Base-by-base conservation (phyloP, 306 rosid genomes). In the Quercus wislizeni region DNA sequence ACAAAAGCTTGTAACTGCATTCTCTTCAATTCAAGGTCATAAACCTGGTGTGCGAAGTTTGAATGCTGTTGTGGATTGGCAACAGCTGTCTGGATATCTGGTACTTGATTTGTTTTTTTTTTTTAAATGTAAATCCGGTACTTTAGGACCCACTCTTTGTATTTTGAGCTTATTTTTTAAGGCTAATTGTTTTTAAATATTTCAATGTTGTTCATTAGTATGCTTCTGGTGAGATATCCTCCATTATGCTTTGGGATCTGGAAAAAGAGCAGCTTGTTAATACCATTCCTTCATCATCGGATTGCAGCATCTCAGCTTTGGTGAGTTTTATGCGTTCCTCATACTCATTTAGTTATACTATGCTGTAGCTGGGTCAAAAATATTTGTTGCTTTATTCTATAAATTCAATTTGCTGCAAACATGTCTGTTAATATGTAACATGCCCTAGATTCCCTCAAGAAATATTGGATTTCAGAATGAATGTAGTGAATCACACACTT, bases 61-160 rank as follows among this genome's bases (percentile, higher is more conserved):
- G 88, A 92, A 96, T 73, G 94, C 96, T 69, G 96, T 91, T 81
- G 99, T 96, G 74, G 99, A 96, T 86, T 96, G 99, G 99, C 99
- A 96, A 77, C 99, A 96, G 69, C 99, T 91, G 75, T 84, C 91
- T 51, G 99, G 99, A 46, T 96, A 93, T 87, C 90, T 96, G 96
- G 99, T 96, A 91, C 69, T 58, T 52, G 41, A 17, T 75, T 35
- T 81, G 59, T 78, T 55, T 81, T 38, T 79, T 25, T 1, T 27
- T 27, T 27, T 1, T 1, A 27, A 27, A 33, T 5, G 54, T 46
- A 46, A 21, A 41, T 64, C 27, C 6, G 59, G 56, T 11, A 56
- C 55, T 70, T 20, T 9, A 28, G 27, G 63, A n/a, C 5, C 35
- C 43, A 58, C 20, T 33, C 10, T 18, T 52, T 5, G 63, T 43